Base-by-base conservation (phyloP, 139 green algal genomes). In the Edaphochlamys debaryana region DNA sequence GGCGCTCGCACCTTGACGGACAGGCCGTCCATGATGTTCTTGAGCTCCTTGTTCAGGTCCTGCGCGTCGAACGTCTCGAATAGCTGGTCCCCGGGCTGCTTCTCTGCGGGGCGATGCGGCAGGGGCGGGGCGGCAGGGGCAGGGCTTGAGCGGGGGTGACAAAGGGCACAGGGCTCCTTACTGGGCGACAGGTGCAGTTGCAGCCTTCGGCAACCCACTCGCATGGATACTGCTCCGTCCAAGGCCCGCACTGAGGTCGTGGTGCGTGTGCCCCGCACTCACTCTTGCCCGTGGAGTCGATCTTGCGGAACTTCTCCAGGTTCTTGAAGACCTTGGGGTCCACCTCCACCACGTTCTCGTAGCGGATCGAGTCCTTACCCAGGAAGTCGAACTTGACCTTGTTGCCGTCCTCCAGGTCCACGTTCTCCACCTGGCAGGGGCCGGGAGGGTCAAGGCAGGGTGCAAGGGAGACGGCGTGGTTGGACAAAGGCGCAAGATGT, bases 301-400 rank as follows among this genome's bases (percentile, higher is more conserved):
- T 84, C 22, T n/a, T 67, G 38, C 69, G 87, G 88, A 98, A 98
- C 69, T 90, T 79, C 67, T 95, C 72, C 23, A 99, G 80, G 70
- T 94, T 94, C 58, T 93, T 68, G 84, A 93, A 98, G 54, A 98
- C 83, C 66, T 87, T 75, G 23, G 79, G 71, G 58, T 98, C 87
- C 41, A 99, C 96, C 66, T 96, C 92, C 60, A 98, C 95, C 9
- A 90, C 93, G 88, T 99, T 99, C 84, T 98, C 94, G 73, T 88
- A 89, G 32, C 95, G 92, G 76, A 99, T 99, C 67, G 93, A 98
- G 87, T 99, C 97, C 91, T 99, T 99, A 89, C 97, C 97, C 87
- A 99, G 89, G 91, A 99, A 99, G 90, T 99, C 97, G 80, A 99
- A 99, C 84, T 96, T 95, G 90, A 98, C 95, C 66, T 91, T 81